These are phyloP conservation scores for Furcasterigmium furcatum DNA, from an alignment of 2,329 filamentous ascomycete genomes.

Conservation along the genomic window DNA sequence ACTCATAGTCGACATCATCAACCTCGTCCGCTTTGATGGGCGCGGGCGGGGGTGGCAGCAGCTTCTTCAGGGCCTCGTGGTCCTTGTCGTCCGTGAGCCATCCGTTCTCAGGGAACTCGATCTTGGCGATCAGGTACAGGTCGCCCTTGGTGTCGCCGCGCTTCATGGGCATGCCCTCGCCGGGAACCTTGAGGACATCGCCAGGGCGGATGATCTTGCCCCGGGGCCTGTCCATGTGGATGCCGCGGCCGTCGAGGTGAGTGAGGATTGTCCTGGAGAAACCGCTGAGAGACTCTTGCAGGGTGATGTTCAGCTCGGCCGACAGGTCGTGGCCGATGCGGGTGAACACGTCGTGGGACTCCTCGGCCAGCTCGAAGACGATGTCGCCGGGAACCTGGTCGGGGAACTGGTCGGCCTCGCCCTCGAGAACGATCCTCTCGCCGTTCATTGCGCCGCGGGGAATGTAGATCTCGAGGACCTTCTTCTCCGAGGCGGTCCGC, in stretches of 20 bases:
- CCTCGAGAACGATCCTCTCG: conserved; percentile 85
- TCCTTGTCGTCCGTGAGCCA: conserved; percentile 74
- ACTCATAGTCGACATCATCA: conserved; percentile 85
- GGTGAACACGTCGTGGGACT: conserved; percentile 76
- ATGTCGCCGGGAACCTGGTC: conserved; percentile 91
- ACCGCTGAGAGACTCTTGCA: conserved; percentile 81
- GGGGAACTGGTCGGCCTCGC: conserved; percentile 90
- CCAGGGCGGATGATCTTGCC: conserved; percentile 81
- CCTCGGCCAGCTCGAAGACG: conserved; percentile 82
- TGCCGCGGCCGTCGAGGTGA: conserved; percentile 90
- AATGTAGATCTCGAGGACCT: conserved; percentile 95
- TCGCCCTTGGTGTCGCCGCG: conserved; percentile 80
- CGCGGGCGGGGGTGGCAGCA: conserved; percentile 65
- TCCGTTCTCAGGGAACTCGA: conserved; percentile 84
- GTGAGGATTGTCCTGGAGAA: conserved; percentile 89
- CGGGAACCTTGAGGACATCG: conserved; percentile 79
- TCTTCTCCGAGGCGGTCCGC: conserved; percentile 81
- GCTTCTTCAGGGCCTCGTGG: conserved; percentile 67
- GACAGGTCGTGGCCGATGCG: conserved; percentile 82
- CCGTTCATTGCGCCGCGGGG: conserved; percentile 82
- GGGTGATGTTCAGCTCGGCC: conserved; percentile 74
- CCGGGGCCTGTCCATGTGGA: conserved; percentile 73
- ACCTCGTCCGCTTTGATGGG: conserved; percentile 69
- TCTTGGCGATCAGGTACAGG: conserved; percentile 79
- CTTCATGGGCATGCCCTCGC: conserved; percentile 95